Evolutionary conservation across 805 yeast genomes (phyloP), one percentile per base, ranked within the genome.

Genomic region (Wickerhamomyces chambardii): DNA sequence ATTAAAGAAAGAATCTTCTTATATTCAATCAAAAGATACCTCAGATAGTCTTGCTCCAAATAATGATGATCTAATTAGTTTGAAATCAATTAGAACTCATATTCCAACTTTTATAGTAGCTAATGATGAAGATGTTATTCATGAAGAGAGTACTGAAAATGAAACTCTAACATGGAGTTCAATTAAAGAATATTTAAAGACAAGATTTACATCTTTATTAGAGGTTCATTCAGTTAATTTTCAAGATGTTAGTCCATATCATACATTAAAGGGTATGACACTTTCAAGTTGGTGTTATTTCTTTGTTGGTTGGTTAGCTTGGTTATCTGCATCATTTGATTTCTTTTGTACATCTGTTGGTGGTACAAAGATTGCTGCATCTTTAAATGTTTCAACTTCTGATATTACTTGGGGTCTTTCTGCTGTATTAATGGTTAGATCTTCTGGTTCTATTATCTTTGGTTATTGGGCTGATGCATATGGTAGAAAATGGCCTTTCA

Each of bases 301-400:
- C 49, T 51, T 64, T 17, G 61, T 76, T 45, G 85, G 83, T 4
- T 68, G 73, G 44, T 53, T 63, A 29, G 81, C 78, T 28, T 81
- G 89, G 87, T 68, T 83, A 8, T 68, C 79, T 68, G 89, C 81
- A 37, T 77, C 84, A 6, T 71, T 80, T 51, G 86, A 80, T 46
- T 81, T 77, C 57, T 81, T 81, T 52, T 56, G 74, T 15, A 80
- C 78, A 6, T 68, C 82, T 15, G 64, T 78, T 31, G 69, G 76
- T 33, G 78, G 73, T n/a, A 39, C 68, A 1, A 56, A 59, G 14
- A 65, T 81, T 34, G 81, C 84, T 18, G 50, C 55, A 25, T 53
- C 70, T 4, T 64, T 80, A 36, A 59, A 61, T 31, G 63, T 57
- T 15, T 34, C 63, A 4, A 67, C 73, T 17, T 58, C 64, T 25